phyloP scores from a whole-genome alignment of 1,139 yeast species.

The Yamadazyma pseudoaaseri region DNA sequence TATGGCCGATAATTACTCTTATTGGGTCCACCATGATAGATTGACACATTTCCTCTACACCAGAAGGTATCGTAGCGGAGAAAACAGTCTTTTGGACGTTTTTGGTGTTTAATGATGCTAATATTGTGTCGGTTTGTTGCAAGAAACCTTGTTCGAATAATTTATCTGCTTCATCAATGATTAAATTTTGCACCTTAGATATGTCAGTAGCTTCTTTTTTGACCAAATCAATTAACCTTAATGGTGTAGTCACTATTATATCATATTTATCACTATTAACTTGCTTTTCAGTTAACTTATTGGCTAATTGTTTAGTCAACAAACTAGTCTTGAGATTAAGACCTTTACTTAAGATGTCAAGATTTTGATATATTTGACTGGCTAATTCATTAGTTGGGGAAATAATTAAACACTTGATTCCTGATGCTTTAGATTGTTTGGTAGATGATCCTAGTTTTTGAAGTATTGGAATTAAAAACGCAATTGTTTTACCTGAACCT shows the following conservation, averaged over 20 bases:
- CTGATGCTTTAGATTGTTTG: slow-evolving; percentile 31
- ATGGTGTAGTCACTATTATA: slow-evolving; percentile 82
- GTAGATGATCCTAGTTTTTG: slow-evolving; percentile 43
- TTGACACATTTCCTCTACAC: slow-evolving; percentile 85
- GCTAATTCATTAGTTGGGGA: slow-evolving; percentile 91
- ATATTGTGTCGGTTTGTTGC: slow-evolving; percentile 85
- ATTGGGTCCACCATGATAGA: slow-evolving; percentile 83
- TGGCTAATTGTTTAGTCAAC: slow-evolving; percentile 73
- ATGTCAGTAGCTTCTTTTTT: slow-evolving; percentile 59
- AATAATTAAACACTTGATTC: slow-evolving; percentile 73
- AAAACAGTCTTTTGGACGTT: slow-evolving; percentile 71
- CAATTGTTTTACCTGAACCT: slow-evolving; percentile 90
- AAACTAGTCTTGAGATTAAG: slow-evolving; percentile 60
- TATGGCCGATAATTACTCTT: slow-evolving; percentile 87
- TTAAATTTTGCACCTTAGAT: slow-evolving; percentile 63
- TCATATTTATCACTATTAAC: slow-evolving; percentile 68
- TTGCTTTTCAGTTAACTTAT: slow-evolving; percentile 60
- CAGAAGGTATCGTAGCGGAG: slow-evolving; percentile 94
- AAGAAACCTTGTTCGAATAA: slow-evolving; percentile 88
- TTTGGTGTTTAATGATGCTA: slow-evolving; percentile 61
- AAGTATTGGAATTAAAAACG: slow-evolving; percentile 79
- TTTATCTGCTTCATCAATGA: slow-evolving; percentile 96
- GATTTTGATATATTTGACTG: slow-evolving; percentile 74
- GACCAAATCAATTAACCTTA: slow-evolving; percentile 78
- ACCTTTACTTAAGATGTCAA: slow-evolving; percentile 55